phyloP scores from a whole-genome alignment of 2,329 filamentous ascomycete genomes.

The Bertia moriformis region DNA sequence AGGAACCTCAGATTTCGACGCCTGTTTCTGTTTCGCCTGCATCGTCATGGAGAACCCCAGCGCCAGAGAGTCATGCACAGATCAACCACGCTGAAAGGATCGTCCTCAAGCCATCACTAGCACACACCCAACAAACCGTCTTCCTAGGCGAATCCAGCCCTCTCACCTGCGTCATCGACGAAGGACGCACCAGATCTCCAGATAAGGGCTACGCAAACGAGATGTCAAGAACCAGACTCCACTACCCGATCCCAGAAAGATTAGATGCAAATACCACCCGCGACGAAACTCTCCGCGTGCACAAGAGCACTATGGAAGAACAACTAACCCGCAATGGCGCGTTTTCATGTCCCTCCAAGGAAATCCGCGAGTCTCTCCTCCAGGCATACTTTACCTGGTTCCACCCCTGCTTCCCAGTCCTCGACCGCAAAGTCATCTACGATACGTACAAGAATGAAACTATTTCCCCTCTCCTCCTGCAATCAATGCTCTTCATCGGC shows the following conservation, averaged over 20 bases:
- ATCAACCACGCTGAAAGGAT: too few species aligned
- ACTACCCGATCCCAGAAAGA: slow-evolving; percentile 16
- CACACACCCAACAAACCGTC: slow-evolving; percentile 14
- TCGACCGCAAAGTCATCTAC: slow-evolving; percentile 29
- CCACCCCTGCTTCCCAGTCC: slow-evolving; percentile 37
- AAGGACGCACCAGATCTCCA: slow-evolving; percentile 13
- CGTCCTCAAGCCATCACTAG: too few species aligned
- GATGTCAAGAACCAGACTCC: slow-evolving; percentile 8
- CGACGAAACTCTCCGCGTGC: slow-evolving; percentile 17
- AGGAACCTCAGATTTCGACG: too few species aligned
- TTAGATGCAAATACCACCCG: slow-evolving; percentile 14
- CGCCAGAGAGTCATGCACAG: too few species aligned
- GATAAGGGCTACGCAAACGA: slow-evolving; percentile 5
- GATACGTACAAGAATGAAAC: slow-evolving; percentile 19
- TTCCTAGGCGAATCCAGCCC: slow-evolving; percentile 31
- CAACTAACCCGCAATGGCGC: slow-evolving; percentile 21
- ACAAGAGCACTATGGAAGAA: slow-evolving; percentile 15
- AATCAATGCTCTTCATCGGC: slow-evolving; percentile 38
- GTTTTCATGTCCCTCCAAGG: slow-evolving; percentile 26
- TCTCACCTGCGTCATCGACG: slow-evolving; percentile 30
- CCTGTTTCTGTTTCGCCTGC: too few species aligned
- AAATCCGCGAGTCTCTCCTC: slow-evolving; percentile 25
- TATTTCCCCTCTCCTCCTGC: slow-evolving; percentile 31
- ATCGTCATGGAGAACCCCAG: too few species aligned
- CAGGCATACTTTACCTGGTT: slow-evolving; percentile 40